phyloP scores from a whole-genome alignment of 2,329 filamentous ascomycete genomes.

The Verticillium zaregamsianum region DNA sequence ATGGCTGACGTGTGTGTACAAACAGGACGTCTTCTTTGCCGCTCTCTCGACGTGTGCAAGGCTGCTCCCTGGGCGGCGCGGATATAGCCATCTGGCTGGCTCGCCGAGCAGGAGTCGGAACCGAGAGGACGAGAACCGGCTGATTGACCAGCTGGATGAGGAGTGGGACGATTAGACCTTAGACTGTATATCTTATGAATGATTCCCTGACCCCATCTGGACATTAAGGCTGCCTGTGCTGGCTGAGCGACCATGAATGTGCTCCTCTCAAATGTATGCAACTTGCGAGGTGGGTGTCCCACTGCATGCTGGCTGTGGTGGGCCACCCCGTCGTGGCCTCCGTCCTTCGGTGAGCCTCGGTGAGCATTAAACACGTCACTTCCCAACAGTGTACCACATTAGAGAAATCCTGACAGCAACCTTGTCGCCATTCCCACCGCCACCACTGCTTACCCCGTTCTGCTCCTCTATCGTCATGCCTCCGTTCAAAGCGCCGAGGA shows the following conservation, averaged over 20 bases:
- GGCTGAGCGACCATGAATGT: neutral
- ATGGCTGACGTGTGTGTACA: neutral
- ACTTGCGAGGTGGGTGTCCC: no score
- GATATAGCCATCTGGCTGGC: slow-evolving; percentile 61
- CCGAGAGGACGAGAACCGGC: slow-evolving; percentile 80
- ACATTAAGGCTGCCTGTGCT: neutral
- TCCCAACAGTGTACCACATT: neutral
- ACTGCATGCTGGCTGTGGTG: no score
- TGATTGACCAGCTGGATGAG: slow-evolving; percentile 95
- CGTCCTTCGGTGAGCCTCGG: neutral
- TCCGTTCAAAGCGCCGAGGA: slow-evolving; percentile 34
- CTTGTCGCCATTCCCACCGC: neutral
- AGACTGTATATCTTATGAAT: neutral
- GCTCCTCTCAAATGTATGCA: no score
- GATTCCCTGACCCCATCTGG: neutral
- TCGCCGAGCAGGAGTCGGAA: slow-evolving; percentile 46
- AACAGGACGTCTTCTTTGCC: slow-evolving; percentile 63
- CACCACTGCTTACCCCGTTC: neutral
- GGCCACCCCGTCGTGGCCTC: no score
- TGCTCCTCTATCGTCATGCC: slow-evolving; percentile 23
- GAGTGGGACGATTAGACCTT: slow-evolving; percentile 80
- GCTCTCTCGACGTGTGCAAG: slow-evolving; percentile 65
- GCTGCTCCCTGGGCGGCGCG: slow-evolving; percentile 58
- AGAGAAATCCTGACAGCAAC: neutral
- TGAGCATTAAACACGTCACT: neutral